These are phyloP conservation scores for Domatiomyces globalis DNA, from an alignment of 2,329 filamentous ascomycete genomes.

Conservation along the genomic window DNA sequence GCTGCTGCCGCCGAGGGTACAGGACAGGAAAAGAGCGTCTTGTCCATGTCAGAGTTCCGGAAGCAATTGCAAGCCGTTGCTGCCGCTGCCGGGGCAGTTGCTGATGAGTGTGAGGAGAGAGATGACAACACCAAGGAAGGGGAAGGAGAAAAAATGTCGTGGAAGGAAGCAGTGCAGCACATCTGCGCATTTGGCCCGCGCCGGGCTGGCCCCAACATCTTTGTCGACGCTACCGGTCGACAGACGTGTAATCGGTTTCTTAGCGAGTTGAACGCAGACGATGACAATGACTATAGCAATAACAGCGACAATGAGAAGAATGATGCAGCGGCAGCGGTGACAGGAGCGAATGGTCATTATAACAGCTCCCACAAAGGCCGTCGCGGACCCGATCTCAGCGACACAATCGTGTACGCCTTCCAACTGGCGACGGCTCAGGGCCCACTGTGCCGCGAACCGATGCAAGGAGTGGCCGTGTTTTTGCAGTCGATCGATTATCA, in stretches of 20 bases:
- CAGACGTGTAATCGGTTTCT: conserved; percentile 56
- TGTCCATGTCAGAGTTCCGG: conserved; percentile 66
- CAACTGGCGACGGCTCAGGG: conserved; percentile 82
- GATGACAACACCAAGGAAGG: conserved; percentile 46
- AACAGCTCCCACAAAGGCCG: too few relatives aligned
- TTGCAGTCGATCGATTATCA: conserved; percentile 62
- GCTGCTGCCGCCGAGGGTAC: conserved; percentile 41
- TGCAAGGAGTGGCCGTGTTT: conserved; percentile 84
- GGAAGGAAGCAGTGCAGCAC: conserved; percentile 61
- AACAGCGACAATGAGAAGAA: conserved; percentile 8
- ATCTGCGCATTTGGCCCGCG: conserved; percentile 85
- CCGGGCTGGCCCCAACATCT: conserved; percentile 70
- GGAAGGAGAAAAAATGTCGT: conserved; percentile 60
- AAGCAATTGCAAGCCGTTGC: conserved; percentile 48
- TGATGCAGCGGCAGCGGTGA: not conserved
- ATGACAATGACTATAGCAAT: conserved; percentile 17
- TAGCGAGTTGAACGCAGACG: conserved; percentile 19
- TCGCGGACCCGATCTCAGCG: conserved; percentile 54
- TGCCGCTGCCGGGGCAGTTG: not conserved
- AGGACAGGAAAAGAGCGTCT: conserved; percentile 43
- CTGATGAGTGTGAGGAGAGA: conserved; percentile 4
- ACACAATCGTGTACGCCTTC: conserved; percentile 88
- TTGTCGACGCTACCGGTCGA: conserved; percentile 67
- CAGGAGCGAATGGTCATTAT: conserved; percentile 4
- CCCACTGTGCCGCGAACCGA: conserved; percentile 79